phyloP scores from a whole-genome alignment of 345 rosid species.

The Turritis glabra region DNA sequence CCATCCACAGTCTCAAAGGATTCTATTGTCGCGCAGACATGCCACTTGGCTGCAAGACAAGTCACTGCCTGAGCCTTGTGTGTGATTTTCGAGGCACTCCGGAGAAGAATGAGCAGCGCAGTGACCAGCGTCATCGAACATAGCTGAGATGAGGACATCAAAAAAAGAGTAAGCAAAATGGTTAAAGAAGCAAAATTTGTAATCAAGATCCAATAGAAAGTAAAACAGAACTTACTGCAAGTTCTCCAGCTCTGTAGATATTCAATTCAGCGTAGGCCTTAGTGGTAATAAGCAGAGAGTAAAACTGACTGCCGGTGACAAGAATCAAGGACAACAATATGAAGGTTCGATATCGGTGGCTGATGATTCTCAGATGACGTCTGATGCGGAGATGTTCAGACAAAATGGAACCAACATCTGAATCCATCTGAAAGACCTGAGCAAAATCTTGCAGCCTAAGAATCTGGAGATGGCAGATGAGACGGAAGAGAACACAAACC shows the following conservation, averaged over 20 bases:
- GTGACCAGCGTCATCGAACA: slow-evolving; percentile 77
- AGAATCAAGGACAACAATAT: slow-evolving; percentile 64
- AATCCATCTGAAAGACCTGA: slow-evolving; percentile 64
- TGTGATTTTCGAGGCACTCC: slow-evolving; percentile 91
- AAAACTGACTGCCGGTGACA: slow-evolving; percentile 84
- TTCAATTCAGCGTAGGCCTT: slow-evolving; percentile 55
- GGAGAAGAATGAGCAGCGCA: slow-evolving; percentile 58
- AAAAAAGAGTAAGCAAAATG: slow-evolving; percentile 5
- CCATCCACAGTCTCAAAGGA: slow-evolving; percentile 60
- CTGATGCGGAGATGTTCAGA: slow-evolving; percentile 84
- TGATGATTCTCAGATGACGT: slow-evolving; percentile 83
- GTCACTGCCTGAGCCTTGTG: slow-evolving; percentile 89
- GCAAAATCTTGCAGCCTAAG: slow-evolving; percentile 89
- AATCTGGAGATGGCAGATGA: slow-evolving; percentile 91
- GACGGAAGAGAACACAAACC: slow-evolving; percentile 80
- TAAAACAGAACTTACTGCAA: slow-evolving; percentile 57
- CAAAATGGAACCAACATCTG: slow-evolving; percentile 72
- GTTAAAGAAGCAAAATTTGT: background rate
- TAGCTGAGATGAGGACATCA: slow-evolving; percentile 47
- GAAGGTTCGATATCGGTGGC: slow-evolving; percentile 74
- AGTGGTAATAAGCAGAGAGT: slow-evolving; percentile 78
- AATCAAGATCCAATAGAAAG: background rate
- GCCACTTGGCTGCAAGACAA: slow-evolving; percentile 95
- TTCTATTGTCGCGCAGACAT: slow-evolving; percentile 80
- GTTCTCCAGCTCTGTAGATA: slow-evolving; percentile 76